Conservation (phyloP, 768 basidiomycete genomes). For the Clavaria fumosa region DNA sequence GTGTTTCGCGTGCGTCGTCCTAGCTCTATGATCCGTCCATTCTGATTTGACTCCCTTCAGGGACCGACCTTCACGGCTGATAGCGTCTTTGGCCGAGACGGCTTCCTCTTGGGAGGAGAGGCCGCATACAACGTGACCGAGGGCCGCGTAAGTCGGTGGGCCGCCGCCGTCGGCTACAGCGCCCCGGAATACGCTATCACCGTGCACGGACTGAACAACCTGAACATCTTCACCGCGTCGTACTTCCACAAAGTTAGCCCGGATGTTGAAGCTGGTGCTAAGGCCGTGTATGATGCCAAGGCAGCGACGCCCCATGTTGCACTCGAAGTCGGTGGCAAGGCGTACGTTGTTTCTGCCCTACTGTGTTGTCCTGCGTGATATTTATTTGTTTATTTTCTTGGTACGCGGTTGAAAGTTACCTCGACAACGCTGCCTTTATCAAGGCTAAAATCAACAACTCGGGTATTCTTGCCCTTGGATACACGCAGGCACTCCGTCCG, state of each 20-base stretch:
- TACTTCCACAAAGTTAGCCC: conserved; percentile 95
- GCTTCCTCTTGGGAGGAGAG: conserved; percentile 94
- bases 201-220: conserved; percentile 86
- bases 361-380: conserved; percentile 2
- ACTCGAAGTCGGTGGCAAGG: conserved; percentile 92
- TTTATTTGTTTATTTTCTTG: too few relatives aligned
- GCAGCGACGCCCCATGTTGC: conserved; percentile 71
- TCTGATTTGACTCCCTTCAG: conserved; percentile 24
- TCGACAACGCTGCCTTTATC: conserved; percentile 81
- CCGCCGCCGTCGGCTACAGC: conserved; percentile 85
- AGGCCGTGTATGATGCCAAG: conserved; percentile 94
- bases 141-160: conserved; percentile 84
- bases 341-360: conserved; percentile 33
- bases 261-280: conserved; percentile 90
- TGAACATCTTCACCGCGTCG: conserved; percentile 84
- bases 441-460: conserved; percentile 99
- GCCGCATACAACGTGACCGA: conserved; percentile 93
- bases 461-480: conserved; percentile 72
- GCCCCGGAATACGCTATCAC: conserved; percentile 94
- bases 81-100: conserved; percentile 88
- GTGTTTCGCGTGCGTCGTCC: conserved; percentile 66
- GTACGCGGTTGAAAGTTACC: conserved; percentile 36
- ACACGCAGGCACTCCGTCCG: conserved; percentile 65
- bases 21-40: conserved; percentile 5
- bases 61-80: conserved; percentile 97